Evolutionary conservation across 73 alveolate species (phyloP).

Genomic region (Symbiodinium natans): DNA sequence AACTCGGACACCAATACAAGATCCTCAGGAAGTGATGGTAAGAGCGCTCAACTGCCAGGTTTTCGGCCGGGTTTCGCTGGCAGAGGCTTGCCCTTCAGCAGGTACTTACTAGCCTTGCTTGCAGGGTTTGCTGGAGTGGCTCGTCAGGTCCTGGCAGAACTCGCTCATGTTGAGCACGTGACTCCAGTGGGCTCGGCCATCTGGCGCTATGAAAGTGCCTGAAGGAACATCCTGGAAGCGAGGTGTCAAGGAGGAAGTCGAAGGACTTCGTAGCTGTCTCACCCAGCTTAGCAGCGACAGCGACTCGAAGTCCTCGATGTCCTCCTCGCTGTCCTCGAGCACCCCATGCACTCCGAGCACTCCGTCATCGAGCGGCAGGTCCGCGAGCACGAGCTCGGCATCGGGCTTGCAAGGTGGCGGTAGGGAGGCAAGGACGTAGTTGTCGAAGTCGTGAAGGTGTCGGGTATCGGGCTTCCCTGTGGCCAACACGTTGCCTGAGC

Average conservation of each 20-base stretch:
- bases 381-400: not conserved
- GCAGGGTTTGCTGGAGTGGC: too few species aligned
- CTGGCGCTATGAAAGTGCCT: not conserved
- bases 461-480: not conserved
- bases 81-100: too few species aligned
- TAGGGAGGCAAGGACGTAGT: not conserved
- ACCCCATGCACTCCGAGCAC: too few species aligned
- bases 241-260: not conserved
- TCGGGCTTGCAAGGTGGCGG: conserved; percentile 13
- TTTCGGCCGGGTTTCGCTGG: too few species aligned
- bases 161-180: not conserved
- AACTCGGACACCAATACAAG: too few species aligned
- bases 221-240: not conserved
- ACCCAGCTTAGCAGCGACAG: not conserved
- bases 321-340: not conserved
- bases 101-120: too few species aligned
- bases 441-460: not conserved
- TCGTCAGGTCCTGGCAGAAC: not conserved
- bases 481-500: not conserved
- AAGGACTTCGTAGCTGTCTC: not conserved
- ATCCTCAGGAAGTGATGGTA: too few species aligned
- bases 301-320: not conserved
- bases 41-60: too few species aligned
- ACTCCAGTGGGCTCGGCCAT: not conserved
- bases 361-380: too few species aligned